Conservation (phyloP, 2,329 filamentous ascomycete species). For the Teratosphaeria viscida region DNA sequence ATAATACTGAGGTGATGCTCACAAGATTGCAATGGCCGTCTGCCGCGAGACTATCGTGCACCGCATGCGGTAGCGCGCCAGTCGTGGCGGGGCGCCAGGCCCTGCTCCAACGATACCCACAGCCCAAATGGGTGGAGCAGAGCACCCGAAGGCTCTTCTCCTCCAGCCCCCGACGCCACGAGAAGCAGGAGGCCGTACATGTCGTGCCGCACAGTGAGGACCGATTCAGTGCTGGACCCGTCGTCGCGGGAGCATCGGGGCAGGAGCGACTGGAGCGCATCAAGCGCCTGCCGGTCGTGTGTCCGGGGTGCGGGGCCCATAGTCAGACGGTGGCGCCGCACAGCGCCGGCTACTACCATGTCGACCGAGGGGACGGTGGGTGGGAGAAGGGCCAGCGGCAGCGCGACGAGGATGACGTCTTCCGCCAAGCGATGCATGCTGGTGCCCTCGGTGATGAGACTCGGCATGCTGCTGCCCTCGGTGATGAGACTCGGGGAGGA, state of each 20-base stretch:
- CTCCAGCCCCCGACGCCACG: background rate
- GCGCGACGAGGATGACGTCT: conserved; percentile 27
- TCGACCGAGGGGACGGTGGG: conserved; percentile 3
- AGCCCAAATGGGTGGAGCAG: conserved; percentile 1
- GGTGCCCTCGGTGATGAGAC: background rate
- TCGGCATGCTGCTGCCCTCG: background rate
- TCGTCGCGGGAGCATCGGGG: background rate
- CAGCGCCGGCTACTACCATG: conserved; percentile 49
- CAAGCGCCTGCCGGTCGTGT: conserved; percentile 25
- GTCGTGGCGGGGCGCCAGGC: background rate
- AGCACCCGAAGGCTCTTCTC: conserved; percentile 1
- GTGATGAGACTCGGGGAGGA: background rate
- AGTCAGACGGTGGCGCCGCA: conserved; percentile 45
- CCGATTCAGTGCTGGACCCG: background rate
- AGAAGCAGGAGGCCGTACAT: background rate
- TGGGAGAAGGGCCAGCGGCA: background rate
- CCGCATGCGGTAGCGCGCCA: background rate
- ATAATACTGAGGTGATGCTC: background rate
- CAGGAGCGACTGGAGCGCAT: background rate
- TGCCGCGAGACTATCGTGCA: background rate
- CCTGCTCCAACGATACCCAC: background rate
- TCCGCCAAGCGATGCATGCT: conserved; percentile 5
- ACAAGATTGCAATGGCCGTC: too few species aligned
- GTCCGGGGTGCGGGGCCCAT: conserved; percentile 54
- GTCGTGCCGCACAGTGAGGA: background rate